These are phyloP conservation scores for Babesia ovata DNA, from an alignment of 169 alveolate genomes.

Conservation along the genomic window DNA sequence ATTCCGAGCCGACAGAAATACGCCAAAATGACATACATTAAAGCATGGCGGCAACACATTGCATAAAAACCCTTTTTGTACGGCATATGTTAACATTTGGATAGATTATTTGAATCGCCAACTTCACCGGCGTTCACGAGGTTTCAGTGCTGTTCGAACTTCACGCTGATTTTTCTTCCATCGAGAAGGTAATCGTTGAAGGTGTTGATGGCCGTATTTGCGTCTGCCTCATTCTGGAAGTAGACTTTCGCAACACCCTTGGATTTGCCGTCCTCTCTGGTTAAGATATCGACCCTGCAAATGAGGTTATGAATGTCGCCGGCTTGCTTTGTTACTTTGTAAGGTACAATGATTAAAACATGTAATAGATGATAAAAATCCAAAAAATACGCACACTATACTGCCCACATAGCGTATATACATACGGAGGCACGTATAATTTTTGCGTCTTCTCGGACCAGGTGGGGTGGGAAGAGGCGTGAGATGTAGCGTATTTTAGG, in stretches of 20 bases:
- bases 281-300: conserved; percentile 64
- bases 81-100: background rate
- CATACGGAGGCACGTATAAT: too few species aligned
- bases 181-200: conserved; percentile 60
- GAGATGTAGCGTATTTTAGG: too few species aligned
- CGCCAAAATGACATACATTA: background rate
- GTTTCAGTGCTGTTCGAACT: conserved; percentile 10
- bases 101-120: background rate
- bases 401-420: too few species aligned
- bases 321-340: too few species aligned
- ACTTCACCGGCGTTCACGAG: background rate
- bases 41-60: background rate
- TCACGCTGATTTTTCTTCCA: conserved; percentile 63
- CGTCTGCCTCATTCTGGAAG: conserved; percentile 55
- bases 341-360: too few species aligned
- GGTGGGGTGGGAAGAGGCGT: too few species aligned
- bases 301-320: too few species aligned
- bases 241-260: conserved; percentile 65
- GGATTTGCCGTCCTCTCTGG: conserved; percentile 67
- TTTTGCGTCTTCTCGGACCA: too few species aligned
- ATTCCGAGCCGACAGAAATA: background rate
- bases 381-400: too few species aligned
- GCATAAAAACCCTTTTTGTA: background rate
- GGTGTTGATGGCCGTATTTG: conserved; percentile 49
- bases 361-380: too few species aligned